Evolutionary conservation across 1,284 basidiomycete genomes (phyloP).

Genomic region (Papiliotrema flavescens): DNA sequence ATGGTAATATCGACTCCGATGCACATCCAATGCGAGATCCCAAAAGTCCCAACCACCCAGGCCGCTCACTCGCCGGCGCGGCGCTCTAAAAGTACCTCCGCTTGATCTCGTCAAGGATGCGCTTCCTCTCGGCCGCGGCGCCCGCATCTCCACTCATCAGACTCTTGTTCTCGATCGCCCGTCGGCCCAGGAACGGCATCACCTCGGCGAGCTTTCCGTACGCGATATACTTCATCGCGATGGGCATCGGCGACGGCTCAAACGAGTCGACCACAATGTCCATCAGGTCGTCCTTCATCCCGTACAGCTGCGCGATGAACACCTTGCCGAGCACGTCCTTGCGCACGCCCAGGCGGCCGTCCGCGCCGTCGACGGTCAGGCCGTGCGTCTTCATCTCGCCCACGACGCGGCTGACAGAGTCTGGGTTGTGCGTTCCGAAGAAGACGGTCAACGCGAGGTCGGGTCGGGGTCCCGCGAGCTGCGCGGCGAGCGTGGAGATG

Average conservation of each 20-base stretch:
- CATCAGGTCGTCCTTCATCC: slow-evolving; percentile 79
- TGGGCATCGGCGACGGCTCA: slow-evolving; percentile 57
- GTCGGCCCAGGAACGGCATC: slow-evolving; percentile 68
- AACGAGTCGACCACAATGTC: slow-evolving; percentile 62
- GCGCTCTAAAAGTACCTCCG: slow-evolving; percentile 1
- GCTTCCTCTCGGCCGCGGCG: slow-evolving; percentile 42
- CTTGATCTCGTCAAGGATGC: slow-evolving; percentile 3
- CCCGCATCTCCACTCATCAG: slow-evolving; percentile 59
- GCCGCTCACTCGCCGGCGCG: neutral
- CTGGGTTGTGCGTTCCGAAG: slow-evolving; percentile 83
- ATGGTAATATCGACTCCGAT: too few relatives aligned
- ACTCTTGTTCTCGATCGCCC: slow-evolving; percentile 75
- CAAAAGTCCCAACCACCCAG: too few relatives aligned
- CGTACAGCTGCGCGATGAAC: slow-evolving; percentile 76
- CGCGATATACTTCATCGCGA: slow-evolving; percentile 78
- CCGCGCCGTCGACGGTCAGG: slow-evolving; percentile 50
- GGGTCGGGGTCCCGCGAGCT: slow-evolving; percentile 48
- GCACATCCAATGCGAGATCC: too few relatives aligned
- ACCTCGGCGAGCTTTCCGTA: slow-evolving; percentile 76
- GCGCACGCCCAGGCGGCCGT: slow-evolving; percentile 39
- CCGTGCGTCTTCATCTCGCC: slow-evolving; percentile 59
- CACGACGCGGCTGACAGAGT: slow-evolving; percentile 61
- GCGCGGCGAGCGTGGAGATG: slow-evolving; percentile 57
- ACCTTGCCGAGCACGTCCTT: slow-evolving; percentile 65
- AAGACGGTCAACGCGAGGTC: slow-evolving; percentile 62